Evolutionary conservation across 768 basidiomycete genomes (phyloP).

Genomic region (Serendipita sp.): DNA sequence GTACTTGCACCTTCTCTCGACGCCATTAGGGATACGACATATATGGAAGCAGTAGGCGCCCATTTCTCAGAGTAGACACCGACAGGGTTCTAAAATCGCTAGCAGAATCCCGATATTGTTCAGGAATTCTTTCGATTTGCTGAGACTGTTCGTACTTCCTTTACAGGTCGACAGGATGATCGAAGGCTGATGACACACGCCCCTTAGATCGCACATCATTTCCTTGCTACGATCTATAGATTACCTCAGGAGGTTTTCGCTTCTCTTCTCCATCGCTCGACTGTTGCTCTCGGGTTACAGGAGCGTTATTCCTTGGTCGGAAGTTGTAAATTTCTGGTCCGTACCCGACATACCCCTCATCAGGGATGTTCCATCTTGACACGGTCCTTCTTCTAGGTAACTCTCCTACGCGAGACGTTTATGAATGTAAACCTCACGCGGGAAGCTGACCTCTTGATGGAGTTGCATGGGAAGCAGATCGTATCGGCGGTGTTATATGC

Average conservation of each 20-base stretch:
- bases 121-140: conserved; percentile 77
- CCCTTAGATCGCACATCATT: conserved; percentile 37
- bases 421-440: conserved; percentile 43
- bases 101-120: conserved; percentile 81
- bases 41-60: conserved; percentile 53
- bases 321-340: conserved; percentile 67
- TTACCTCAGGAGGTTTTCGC: conserved; percentile 49
- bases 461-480: conserved; percentile 44
- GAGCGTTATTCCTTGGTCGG: conserved; percentile 77
- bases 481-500: conserved; percentile 62
- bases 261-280: conserved; percentile 53
- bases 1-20: conserved; percentile 37
- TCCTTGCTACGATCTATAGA: conserved; percentile 42
- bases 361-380: background rate
- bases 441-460: conserved; percentile 36
- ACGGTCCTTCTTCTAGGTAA: conserved; percentile 27
- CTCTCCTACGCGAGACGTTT: conserved; percentile 51
- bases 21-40: conserved; percentile 38
- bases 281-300: conserved; percentile 50
- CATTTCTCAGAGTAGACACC: conserved; percentile 38
- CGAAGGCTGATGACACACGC: background rate
- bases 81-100: conserved; percentile 38
- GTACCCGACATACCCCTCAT: conserved; percentile 19
- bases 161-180: background rate
- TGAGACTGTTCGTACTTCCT: conserved; percentile 40